A percentile compares a stretch with the other conserved stretches of the same genome.
These are phyloP conservation scores for Castanea mollissima DNA, from an alignment of 306 rosid genomes.

Conservation along the genomic window DNA sequence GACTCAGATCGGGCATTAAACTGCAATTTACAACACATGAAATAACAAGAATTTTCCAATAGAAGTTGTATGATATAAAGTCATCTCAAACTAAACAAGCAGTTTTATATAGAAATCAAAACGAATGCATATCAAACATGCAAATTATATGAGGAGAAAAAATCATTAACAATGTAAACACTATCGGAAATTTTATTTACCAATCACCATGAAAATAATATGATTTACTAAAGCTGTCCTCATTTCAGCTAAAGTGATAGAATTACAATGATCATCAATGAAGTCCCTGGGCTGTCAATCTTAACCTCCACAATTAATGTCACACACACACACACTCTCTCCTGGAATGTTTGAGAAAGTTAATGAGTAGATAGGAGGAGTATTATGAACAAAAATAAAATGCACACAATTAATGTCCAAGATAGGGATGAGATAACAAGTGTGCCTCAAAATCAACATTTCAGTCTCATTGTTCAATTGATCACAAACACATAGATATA, in stretches of 20 bases:
- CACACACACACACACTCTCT: background rate
- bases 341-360: background rate
- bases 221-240: background rate
- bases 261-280: background rate
- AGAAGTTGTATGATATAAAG: background rate
- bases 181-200: background rate
- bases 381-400: background rate
- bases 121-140: background rate
- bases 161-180: background rate
- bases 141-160: no score
- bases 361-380: background rate
- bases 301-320: background rate
- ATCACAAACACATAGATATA: background rate
- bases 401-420: background rate
- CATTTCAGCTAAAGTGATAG: background rate
- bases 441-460: background rate
- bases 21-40: slow-evolving; percentile 22
- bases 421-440: background rate
- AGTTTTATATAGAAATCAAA: background rate
- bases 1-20: slow-evolving; percentile 61
- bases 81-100: background rate
- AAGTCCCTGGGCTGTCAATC: background rate
- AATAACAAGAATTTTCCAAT: background rate
- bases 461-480: background rate
- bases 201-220: background rate